Evolutionary conservation across 2,329 filamentous ascomycete genomes (phyloP).

Genomic region (Fragosphaeria purpurea): DNA sequence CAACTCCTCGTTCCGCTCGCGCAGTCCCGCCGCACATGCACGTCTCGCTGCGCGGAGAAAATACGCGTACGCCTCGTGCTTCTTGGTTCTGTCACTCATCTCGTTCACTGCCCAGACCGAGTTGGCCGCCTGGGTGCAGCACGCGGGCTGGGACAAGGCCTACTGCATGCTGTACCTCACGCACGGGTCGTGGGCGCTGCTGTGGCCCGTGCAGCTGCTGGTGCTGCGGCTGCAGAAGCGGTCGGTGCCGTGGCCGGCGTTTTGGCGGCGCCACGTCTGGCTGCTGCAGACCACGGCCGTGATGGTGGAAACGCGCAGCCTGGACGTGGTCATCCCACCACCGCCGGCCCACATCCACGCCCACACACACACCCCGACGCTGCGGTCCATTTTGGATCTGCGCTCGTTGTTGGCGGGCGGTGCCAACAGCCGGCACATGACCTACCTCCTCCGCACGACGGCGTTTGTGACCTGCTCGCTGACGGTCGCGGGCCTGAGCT

Average conservation of each 20-base stretch:
- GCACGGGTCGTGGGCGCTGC: conserved; percentile 82
- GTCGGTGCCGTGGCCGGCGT: conserved; percentile 67
- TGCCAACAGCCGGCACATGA: conserved; percentile 25
- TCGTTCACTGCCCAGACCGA: conserved; percentile 93
- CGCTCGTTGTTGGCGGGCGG: not conserved
- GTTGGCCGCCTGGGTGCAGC: conserved; percentile 89
- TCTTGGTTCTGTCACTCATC: conserved; percentile 71
- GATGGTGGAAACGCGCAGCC: conserved; percentile 75
- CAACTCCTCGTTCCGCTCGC: conserved; percentile 61
- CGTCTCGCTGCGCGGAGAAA: conserved; percentile 58
- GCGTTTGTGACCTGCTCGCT: conserved; percentile 74
- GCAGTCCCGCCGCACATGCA: conserved; percentile 57
- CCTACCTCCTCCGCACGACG: conserved; percentile 71
- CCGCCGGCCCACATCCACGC: not conserved
- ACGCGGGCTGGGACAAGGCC: conserved; percentile 93
- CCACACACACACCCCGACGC: too few relatives aligned
- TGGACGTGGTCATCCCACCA: conserved; percentile 36
- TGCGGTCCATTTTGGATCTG: too few relatives aligned
- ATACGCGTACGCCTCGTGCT: conserved; percentile 79
- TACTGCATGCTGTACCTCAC: conserved; percentile 99
- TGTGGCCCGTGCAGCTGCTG: conserved; percentile 79
- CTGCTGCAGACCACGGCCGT: conserved; percentile 47
- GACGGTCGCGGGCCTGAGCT: conserved; percentile 82
- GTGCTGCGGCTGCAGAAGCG: conserved; percentile 72
- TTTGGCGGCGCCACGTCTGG: conserved; percentile 61